A percentile compares a stretch with the other conserved stretches of the same genome.
phyloP scores from a whole-genome alignment of 129 eudicot genomes.

The Flaveria robusta region DNA sequence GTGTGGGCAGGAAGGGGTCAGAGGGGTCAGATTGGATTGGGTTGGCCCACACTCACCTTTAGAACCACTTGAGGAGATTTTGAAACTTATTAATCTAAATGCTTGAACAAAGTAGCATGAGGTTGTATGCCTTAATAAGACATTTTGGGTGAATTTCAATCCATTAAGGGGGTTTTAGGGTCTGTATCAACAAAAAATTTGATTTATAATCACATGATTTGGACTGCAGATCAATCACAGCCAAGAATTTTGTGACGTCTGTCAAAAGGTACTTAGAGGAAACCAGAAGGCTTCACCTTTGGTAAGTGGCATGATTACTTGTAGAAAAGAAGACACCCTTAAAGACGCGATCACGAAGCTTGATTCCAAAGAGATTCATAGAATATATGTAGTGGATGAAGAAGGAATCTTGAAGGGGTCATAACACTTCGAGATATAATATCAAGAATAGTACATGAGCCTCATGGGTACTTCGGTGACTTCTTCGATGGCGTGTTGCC shows the following conservation, averaged over 20 bases:
- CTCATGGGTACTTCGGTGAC: constrained; percentile 93
- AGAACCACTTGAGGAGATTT: not conserved
- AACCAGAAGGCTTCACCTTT: constrained; percentile 51
- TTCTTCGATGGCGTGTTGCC: constrained; percentile 94
- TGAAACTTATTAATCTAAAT: not conserved
- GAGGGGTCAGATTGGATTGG: not conserved
- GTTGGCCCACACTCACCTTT: not conserved
- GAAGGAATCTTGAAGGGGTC: constrained; percentile 71
- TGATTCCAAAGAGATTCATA: constrained; percentile 71
- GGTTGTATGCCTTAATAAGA: not conserved
- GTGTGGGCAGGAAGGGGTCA: not conserved
- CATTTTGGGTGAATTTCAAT: constrained; percentile 2
- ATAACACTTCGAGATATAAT: constrained; percentile 91
- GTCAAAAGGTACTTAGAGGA: constrained; percentile 62
- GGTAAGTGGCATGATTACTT: constrained; percentile 72
- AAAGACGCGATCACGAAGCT: constrained; percentile 68
- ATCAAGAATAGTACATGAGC: constrained; percentile 90
- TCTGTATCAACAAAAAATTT: not conserved
- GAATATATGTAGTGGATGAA: constrained; percentile 84
- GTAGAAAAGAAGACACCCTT: constrained; percentile 60
- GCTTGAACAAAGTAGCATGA: not conserved
- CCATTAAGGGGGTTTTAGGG: not conserved
- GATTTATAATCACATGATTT: not conserved
- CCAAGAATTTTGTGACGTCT: constrained; percentile 78
- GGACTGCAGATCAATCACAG: constrained; percentile 76